Percentiles rank a stretch among this genome's conserved stretches.
Conservation (phyloP, 192 early-diverging fungal species). For the Dispira simplex region DNA sequence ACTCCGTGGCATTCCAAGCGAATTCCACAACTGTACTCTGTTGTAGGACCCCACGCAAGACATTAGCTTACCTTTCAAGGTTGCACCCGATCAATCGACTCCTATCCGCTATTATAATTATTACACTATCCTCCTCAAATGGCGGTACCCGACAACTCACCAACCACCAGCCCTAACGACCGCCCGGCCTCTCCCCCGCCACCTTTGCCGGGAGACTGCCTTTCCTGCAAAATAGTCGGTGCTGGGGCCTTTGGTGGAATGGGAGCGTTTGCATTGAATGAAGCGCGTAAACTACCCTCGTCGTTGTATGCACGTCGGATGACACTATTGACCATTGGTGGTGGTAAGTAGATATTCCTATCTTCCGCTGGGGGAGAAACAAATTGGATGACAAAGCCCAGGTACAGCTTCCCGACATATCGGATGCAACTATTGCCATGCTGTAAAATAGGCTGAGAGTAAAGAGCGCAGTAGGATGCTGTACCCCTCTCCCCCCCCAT, state of each 20-base stretch:
- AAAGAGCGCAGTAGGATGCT: no score
- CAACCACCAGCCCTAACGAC: background rate
- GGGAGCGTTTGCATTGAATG: background rate
- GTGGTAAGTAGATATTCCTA: no score
- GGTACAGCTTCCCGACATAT: no score
- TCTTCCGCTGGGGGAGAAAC: no score
- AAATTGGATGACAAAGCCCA: no score
- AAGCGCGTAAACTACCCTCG: background rate
- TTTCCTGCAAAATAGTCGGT: background rate
- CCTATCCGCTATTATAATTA: background rate
- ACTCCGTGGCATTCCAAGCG: no score
- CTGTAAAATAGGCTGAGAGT: no score
- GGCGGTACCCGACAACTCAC: background rate
- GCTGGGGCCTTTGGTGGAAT: background rate
- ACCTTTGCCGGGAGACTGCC: background rate
- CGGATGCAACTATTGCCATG: no score
- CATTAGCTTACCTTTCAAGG: background rate
- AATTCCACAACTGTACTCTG: no score
- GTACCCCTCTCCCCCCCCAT: no score
- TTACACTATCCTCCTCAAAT: background rate
- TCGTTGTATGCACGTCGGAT: no score
- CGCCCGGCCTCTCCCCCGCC: background rate
- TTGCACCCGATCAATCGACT: background rate
- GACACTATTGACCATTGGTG: no score
- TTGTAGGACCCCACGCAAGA: background rate